These are phyloP conservation scores for Cyclotella cryptica DNA, from an alignment of 108 stramenopile species.

Conservation along the genomic window DNA sequence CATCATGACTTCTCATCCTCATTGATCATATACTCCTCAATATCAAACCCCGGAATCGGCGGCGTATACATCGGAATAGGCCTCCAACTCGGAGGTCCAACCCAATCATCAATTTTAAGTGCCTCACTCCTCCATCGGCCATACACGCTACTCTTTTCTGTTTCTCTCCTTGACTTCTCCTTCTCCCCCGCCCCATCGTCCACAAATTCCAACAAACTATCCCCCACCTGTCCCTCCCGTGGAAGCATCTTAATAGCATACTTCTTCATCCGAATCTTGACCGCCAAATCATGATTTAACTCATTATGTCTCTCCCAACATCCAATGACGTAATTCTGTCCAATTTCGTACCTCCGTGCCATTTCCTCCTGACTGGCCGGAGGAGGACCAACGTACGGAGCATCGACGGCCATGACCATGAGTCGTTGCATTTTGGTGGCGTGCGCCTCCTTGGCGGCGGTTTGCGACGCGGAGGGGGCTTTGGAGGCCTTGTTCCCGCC, in stretches of 20 bases:
- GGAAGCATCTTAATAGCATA: conserved; percentile 85
- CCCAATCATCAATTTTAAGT: conserved; percentile 46
- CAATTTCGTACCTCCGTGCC: conserved; percentile 63
- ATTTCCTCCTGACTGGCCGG: conserved; percentile 66
- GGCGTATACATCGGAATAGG: conserved; percentile 73
- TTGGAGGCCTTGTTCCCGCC: conserved; percentile 37
- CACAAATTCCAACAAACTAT: conserved; percentile 9
- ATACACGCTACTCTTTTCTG: conserved; percentile 33
- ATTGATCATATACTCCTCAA: conserved; percentile 46
- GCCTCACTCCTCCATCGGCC: conserved; percentile 65
- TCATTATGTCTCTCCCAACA: conserved; percentile 77
- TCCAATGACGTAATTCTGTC: conserved; percentile 83
- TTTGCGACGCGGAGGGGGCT: conserved; percentile 11
- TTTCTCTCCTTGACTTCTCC: not conserved
- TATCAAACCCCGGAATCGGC: conserved; percentile 80
- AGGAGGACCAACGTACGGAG: conserved; percentile 33
- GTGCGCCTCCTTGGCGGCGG: conserved; percentile 17
- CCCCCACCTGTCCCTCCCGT: conserved; percentile 38
- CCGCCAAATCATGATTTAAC: conserved; percentile 76
- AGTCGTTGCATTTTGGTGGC: conserved; percentile 21
- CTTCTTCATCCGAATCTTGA: conserved; percentile 77
- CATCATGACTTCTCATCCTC: conserved; percentile 45
- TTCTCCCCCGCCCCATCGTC: not conserved
- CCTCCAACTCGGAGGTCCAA: conserved; percentile 66
- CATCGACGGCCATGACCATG: conserved; percentile 42